Evolutionary conservation across 495 filamentous ascomycete genomes (phyloP).

Genomic region (Trichodelitschia bisporula): DNA sequence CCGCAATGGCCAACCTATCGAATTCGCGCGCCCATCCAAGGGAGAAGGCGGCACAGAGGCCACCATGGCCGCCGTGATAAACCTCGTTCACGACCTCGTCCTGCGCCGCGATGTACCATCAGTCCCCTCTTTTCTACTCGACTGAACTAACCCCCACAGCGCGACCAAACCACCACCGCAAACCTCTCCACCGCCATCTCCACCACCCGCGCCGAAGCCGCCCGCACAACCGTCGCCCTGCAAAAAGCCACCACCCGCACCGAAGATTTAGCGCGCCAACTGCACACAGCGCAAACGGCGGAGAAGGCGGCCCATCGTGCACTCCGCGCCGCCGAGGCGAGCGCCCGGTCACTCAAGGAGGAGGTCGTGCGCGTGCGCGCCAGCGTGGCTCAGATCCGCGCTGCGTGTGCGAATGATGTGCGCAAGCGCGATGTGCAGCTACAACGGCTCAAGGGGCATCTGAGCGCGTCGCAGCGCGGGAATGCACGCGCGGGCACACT

Average conservation of each 20-base stretch:
- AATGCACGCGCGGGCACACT: conserved; percentile 22
- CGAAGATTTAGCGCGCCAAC: conserved; percentile 46
- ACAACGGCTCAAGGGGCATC: conserved; percentile 62
- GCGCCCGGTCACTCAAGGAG: conserved; percentile 44
- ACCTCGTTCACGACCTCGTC: conserved; percentile 79
- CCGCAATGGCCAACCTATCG: conserved; percentile 58
- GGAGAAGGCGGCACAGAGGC: conserved; percentile 34
- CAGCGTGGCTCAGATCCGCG: conserved; percentile 53
- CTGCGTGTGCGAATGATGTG: conserved; percentile 76
- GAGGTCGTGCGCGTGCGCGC: conserved; percentile 56
- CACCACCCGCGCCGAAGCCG: conserved; percentile 36
- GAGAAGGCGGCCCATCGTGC: conserved; percentile 44
- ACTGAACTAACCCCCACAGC: conserved; percentile 22
- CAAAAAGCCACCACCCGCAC: conserved; percentile 41
- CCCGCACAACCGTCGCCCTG: conserved; percentile 9
- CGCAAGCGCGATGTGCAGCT: conserved; percentile 79
- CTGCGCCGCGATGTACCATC: conserved; percentile 49
- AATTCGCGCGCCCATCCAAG: conserved; percentile 56
- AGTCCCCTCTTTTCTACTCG: not conserved
- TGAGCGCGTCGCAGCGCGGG: conserved; percentile 25
- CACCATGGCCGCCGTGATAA: conserved; percentile 71
- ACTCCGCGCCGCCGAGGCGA: conserved; percentile 43
- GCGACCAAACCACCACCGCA: conserved; percentile 69
- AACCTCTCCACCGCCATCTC: conserved; percentile 56
- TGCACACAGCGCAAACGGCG: conserved; percentile 47